Base-by-base conservation (phyloP, 306 rosid species). In the Cicer arietinum region DNA sequence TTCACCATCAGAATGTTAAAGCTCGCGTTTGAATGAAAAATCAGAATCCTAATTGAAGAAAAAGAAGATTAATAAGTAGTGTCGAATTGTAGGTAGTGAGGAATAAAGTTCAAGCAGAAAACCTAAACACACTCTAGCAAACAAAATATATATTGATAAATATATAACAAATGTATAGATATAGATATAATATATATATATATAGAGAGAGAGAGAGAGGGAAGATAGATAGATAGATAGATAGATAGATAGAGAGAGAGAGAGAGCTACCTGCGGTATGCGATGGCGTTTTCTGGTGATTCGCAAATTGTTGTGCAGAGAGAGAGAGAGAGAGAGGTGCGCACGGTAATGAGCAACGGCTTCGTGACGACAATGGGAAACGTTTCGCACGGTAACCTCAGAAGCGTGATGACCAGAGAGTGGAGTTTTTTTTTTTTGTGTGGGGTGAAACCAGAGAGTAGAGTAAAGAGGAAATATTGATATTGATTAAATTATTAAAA, bases 311-410 rank as follows among this genome's bases (percentile, higher is more conserved):
- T 41, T 8, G 37, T 30, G 37, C 37, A 30, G n/a, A 62, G 67
- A 63, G 68, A 62, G 35, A 42, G 78, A 25, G 78, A 77, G 78
- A 48, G 67, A 18, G 89, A 85, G 40, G 76, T 74, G 89, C 88
- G 89, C 88, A 84, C 86, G 89, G 82, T 78, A 85, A 86, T 81
- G 73, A 54, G 79, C 73, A 79, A 79, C 83, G 64, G 79, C 75
- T 9, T 81, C 37, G 69, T 10, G 35, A 45, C 67, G 79, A 58
- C 57, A 35, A 77, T 74, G 82, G 35, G 44, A 53, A 76, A 83
- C 77, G 11, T 77, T 72, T 69, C 47, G 78, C 80, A 64, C 71
- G 59, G 63, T 77, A 82, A 82, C 82, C 77, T 79, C 77, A 77
- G 85, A 89, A 85, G 91, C 94, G 85, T 58, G 83, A 71, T 60